phyloP scores from a whole-genome alignment of 495 filamentous ascomycete species.

The Monascus purpureus region DNA sequence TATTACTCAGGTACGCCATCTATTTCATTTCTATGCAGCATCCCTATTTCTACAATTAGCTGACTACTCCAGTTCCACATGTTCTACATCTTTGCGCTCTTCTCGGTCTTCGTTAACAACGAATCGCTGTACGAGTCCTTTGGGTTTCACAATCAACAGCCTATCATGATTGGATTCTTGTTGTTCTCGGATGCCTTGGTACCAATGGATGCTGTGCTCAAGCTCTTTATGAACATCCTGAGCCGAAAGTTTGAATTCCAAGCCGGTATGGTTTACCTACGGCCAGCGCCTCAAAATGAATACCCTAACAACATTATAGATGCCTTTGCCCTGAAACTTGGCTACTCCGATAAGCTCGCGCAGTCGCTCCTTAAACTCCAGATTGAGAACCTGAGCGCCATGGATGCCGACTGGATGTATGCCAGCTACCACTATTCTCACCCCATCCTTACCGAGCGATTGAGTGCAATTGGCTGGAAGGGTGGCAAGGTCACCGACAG shows the following conservation, averaged over 20 bases:
- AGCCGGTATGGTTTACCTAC: conserved; percentile 59
- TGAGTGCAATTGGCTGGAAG: conserved; percentile 81
- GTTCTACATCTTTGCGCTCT: conserved; percentile 91
- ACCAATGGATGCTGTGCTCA: conserved; percentile 82
- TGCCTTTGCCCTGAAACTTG: conserved; percentile 71
- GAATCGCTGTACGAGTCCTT: conserved; percentile 78
- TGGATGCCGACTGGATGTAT: conserved; percentile 98
- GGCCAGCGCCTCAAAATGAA: too few species aligned
- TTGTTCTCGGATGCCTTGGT: conserved; percentile 89
- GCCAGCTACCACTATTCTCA: conserved; percentile 97
- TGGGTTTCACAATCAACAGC: conserved; percentile 71
- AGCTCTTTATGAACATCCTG: conserved; percentile 90
- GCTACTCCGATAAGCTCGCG: conserved; percentile 76
- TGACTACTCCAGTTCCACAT: conserved; percentile 61
- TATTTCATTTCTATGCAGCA: neutral
- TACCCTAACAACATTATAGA: conserved; percentile 38
- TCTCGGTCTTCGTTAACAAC: conserved; percentile 96
- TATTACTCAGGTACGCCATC: conserved; percentile 62
- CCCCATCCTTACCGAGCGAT: conserved; percentile 84
- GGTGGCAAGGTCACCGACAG: conserved; percentile 38
- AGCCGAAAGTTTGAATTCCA: conserved; percentile 90
- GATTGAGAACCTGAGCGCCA: conserved; percentile 92
- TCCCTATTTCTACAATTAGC: too few species aligned
- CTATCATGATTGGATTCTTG: conserved; percentile 92
- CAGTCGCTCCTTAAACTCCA: conserved; percentile 89